These are phyloP conservation scores for Hondaea fermentalgiana DNA, from an alignment of 108 stramenopile genomes.

Conservation along the genomic window DNA sequence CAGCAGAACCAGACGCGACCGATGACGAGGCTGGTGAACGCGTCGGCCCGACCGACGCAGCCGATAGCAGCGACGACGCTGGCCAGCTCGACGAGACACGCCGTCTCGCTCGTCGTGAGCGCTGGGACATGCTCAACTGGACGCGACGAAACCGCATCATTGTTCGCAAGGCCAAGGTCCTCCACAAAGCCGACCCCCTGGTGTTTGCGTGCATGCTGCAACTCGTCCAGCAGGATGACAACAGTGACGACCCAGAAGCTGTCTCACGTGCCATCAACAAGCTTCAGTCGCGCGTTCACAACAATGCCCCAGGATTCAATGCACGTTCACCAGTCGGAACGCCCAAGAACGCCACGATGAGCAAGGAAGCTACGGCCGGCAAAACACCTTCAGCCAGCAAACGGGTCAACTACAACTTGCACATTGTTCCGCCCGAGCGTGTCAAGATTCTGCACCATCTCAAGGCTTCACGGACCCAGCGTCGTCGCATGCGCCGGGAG, in stretches of 20 bases:
- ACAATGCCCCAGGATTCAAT: background rate
- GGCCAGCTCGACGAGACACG: background rate
- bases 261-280: background rate
- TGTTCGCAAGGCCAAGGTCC: background rate
- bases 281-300: background rate
- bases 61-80: background rate
- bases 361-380: no score
- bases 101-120: background rate
- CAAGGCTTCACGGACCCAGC: background rate
- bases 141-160: background rate
- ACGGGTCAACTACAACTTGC: background rate
- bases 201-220: background rate
- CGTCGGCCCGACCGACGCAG: background rate
- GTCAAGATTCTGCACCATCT: background rate
- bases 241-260: background rate
- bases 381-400: background rate
- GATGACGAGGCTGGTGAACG: background rate
- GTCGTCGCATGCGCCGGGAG: background rate
- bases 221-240: background rate
- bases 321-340: no score
- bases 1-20: background rate
- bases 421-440: background rate
- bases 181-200: background rate
- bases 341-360: no score
- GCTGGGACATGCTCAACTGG: background rate